phyloP scores from a whole-genome alignment of 257 asterid species.

The Lantana camara region DNA sequence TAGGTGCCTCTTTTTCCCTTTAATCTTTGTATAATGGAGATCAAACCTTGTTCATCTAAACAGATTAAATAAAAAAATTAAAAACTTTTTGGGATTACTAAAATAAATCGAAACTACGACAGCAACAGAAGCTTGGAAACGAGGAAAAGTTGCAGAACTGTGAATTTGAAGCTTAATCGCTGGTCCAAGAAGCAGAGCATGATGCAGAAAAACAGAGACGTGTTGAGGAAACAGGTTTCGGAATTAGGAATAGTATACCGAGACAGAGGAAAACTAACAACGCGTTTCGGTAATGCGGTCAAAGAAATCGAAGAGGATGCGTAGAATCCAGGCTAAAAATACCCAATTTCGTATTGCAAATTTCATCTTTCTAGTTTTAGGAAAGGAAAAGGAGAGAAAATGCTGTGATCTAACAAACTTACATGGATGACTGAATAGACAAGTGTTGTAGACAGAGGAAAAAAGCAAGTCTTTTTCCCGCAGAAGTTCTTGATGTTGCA shows the following conservation, averaged over 20 bases:
- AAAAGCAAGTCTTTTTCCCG: conserved; percentile 19
- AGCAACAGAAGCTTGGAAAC: background rate
- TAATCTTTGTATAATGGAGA: conserved; percentile 14
- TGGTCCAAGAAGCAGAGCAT: background rate
- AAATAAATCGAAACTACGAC: no score
- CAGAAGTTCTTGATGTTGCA: background rate
- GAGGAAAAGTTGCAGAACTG: background rate
- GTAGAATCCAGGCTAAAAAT: conserved; percentile 21
- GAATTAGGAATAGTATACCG: background rate
- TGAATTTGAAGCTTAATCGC: background rate
- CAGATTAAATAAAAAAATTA: background rate
- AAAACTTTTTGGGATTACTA: conserved; percentile 4
- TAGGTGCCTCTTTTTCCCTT: background rate
- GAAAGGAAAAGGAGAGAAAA: background rate
- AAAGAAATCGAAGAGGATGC: conserved; percentile 33
- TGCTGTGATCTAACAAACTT: conserved; percentile 29
- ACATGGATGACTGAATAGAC: conserved; percentile 35
- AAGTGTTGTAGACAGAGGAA: background rate
- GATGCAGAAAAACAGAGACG: conserved; percentile 11
- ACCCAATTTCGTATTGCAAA: background rate
- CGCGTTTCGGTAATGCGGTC: conserved; percentile 26
- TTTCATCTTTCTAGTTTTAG: background rate
- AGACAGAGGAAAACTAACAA: background rate
- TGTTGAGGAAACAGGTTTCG: background rate
- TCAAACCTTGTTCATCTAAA: conserved; percentile 34